Evolutionary conservation across 2,329 filamentous ascomycete species (phyloP).

Genomic region (Peltaster fructicola): DNA sequence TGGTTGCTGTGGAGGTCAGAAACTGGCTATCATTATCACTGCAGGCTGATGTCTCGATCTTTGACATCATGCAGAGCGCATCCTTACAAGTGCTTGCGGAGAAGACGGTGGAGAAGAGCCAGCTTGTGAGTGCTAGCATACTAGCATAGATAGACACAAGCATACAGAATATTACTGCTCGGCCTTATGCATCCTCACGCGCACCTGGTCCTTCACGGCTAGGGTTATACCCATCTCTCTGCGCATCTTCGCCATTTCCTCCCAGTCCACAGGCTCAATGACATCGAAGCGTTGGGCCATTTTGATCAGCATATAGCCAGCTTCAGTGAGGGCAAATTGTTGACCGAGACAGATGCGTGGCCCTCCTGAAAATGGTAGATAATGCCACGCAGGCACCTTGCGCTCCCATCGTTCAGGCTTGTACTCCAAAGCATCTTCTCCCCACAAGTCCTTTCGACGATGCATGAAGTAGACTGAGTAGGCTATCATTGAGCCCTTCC

Average conservation of each 20-base stretch:
- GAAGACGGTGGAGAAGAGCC: no score
- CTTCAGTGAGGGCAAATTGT: constrained; percentile 43
- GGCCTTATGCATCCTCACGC: no score
- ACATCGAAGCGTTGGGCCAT: constrained; percentile 16
- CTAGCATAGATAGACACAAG: no score
- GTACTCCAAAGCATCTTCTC: constrained; percentile 23
- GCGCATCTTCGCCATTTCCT: no score
- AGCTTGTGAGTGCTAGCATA: no score
- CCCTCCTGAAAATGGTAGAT: constrained; percentile 19
- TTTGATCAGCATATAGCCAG: constrained; percentile 14
- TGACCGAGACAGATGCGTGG: constrained; percentile 64
- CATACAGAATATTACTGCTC: no score
- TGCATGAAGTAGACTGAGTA: constrained; percentile 21
- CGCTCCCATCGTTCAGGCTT: constrained; percentile 19
- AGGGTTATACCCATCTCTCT: no score
- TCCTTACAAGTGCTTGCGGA: no score
- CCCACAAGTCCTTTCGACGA: constrained; percentile 21
- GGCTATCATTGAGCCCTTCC: constrained; percentile 14
- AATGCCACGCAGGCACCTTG: constrained; percentile 16
- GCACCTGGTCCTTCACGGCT: no score
- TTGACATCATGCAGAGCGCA: constrained; percentile 1
- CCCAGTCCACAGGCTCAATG: constrained; percentile 10
- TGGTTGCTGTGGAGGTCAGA: constrained; percentile 17
- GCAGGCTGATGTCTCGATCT: constrained; percentile 2
- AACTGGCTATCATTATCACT: constrained; percentile 1